Percentiles rank a stretch among this genome's conserved stretches.
phyloP scores from a whole-genome alignment of 2,329 filamentous ascomycete species.

The Cladorrhinum sp. region DNA sequence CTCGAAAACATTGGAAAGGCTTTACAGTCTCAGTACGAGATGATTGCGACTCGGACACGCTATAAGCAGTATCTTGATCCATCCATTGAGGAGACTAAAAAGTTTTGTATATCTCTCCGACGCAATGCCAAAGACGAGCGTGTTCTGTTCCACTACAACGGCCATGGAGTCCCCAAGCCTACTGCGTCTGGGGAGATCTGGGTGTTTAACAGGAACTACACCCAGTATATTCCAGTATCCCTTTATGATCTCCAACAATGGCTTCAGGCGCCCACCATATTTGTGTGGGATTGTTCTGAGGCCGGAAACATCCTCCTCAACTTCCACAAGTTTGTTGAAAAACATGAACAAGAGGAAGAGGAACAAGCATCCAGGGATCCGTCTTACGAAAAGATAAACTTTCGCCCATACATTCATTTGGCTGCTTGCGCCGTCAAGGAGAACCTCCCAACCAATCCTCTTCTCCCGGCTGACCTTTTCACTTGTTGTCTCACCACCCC shows the following conservation, averaged over 20 bases:
- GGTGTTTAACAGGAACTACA: slow-evolving; percentile 99
- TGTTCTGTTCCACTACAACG: slow-evolving; percentile 97
- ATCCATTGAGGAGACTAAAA: slow-evolving; percentile 95
- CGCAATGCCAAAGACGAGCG: slow-evolving; percentile 94
- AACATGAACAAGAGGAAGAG: slow-evolving; percentile 85
- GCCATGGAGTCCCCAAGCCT: slow-evolving; percentile 93
- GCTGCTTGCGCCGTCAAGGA: slow-evolving; percentile 89
- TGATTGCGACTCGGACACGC: slow-evolving; percentile 86
- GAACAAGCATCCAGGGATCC: slow-evolving; percentile 75
- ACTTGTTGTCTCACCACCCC: slow-evolving; percentile 94
- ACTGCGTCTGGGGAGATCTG: slow-evolving; percentile 96
- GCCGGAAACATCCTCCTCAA: slow-evolving; percentile 94
- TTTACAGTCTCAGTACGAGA: slow-evolving; percentile 95
- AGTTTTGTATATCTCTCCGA: slow-evolving; percentile 86
- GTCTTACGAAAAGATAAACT: slow-evolving; percentile 74
- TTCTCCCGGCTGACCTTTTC: slow-evolving; percentile 90
- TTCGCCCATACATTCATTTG: slow-evolving; percentile 74
- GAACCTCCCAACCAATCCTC: slow-evolving; percentile 89
- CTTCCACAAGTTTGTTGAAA: slow-evolving; percentile 90
- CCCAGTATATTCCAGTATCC: slow-evolving; percentile 96
- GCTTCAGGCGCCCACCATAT: slow-evolving; percentile 92
- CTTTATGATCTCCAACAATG: slow-evolving; percentile 93
- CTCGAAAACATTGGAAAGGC: slow-evolving; percentile 94
- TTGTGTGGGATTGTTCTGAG: slow-evolving; percentile 97
- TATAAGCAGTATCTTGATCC: slow-evolving; percentile 98